Percentiles rank a stretch among this genome's conserved stretches.
These are phyloP conservation scores for Xylaria sp. DNA, from an alignment of 2,329 filamentous ascomycete genomes.

Conservation along the genomic window DNA sequence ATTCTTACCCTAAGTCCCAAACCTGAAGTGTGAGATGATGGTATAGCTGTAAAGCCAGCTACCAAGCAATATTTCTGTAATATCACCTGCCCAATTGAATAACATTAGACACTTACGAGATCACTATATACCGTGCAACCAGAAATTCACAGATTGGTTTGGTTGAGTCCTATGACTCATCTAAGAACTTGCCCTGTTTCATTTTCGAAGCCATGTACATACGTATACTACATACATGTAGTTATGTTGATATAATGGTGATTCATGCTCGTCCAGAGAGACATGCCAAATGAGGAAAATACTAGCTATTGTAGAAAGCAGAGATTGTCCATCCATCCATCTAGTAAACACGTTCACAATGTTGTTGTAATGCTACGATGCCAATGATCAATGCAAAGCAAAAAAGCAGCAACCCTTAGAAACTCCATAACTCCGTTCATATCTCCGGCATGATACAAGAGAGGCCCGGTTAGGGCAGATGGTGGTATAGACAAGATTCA, in stretches of 20 bases:
- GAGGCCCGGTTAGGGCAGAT: constrained; percentile 22
- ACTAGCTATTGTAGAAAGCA: constrained; percentile 22
- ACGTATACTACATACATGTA: constrained; percentile 28
- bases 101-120: too few relatives aligned
- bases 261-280: constrained; percentile 12
- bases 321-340: constrained; percentile 16
- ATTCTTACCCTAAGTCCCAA: not conserved
- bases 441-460: constrained; percentile 29
- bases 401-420: constrained; percentile 5
- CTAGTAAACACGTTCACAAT: constrained; percentile 9
- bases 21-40: not conserved
- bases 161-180: not conserved
- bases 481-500: constrained; percentile 41
- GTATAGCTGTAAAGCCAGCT: not conserved
- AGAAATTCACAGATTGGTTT: not conserved
- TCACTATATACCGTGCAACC: not conserved
- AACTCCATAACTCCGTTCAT: constrained; percentile 30
- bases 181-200: constrained; percentile 1
- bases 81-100: not conserved
- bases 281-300: not conserved
- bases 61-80: not conserved
- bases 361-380: constrained; percentile 21
- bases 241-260: constrained; percentile 3
- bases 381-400: constrained; percentile 4
- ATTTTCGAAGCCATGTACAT: constrained; percentile 6